Evolutionary conservation across 2,329 filamentous ascomycete genomes (phyloP).

Genomic region (Ambrosiella beaveri): DNA sequence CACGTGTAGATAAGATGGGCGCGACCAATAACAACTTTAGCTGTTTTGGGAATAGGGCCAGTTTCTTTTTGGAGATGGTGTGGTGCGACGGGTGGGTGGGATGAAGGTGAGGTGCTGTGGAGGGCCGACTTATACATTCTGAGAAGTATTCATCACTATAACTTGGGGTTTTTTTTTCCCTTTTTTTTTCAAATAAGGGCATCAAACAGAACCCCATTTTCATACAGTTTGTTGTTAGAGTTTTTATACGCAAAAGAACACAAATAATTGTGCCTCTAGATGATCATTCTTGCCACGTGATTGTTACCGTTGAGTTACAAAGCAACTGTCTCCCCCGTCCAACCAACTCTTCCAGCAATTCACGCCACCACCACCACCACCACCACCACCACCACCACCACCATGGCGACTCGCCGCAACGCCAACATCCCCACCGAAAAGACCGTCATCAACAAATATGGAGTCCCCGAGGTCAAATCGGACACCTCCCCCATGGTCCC

Average conservation of each 20-base stretch:
- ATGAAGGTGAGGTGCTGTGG: not conserved
- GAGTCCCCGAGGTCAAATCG: slow-evolving; percentile 34
- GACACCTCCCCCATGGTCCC: slow-evolving; percentile 72
- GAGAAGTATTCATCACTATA: too few relatives aligned
- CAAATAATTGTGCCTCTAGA: too few relatives aligned
- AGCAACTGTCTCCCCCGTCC: not conserved
- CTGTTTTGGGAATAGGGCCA: not conserved
- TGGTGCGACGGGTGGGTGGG: not conserved
- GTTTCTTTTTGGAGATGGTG: not conserved
- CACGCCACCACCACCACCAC: not conserved
- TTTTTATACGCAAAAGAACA: too few relatives aligned
- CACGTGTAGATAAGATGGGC: not conserved
- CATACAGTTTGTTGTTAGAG: too few relatives aligned
- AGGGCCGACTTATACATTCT: too few relatives aligned
- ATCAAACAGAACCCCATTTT: too few relatives aligned
- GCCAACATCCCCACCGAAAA: slow-evolving; percentile 39
- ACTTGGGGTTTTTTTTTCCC: too few relatives aligned
- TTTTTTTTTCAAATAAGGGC: too few relatives aligned
- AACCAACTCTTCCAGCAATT: not conserved
- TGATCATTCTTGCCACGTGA: too few relatives aligned
- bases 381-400: too few relatives aligned
- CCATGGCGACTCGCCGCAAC: slow-evolving; percentile 55
- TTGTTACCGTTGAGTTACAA: not conserved
- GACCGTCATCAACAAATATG: slow-evolving; percentile 45
- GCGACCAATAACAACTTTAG: not conserved